Conservation (phyloP, 148 eudicot genomes). For the Cornus controversa region DNA sequence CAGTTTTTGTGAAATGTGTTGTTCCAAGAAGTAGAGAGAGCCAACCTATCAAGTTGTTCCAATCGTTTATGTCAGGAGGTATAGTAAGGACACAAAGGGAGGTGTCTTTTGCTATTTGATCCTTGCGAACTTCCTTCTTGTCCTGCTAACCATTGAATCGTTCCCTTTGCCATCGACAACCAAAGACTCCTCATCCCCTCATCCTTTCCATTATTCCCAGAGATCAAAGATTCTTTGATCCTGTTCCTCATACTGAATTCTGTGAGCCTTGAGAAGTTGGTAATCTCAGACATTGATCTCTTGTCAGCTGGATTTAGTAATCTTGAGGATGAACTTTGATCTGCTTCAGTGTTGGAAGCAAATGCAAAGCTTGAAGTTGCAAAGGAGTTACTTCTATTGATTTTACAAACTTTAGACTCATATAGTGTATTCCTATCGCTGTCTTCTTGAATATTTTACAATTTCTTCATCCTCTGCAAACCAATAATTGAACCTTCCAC, state of each 20-base stretch:
- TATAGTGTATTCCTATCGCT: constrained; percentile 11
- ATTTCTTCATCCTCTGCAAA: constrained; percentile 3
- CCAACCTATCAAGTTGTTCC: too few species aligned
- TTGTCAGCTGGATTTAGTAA: constrained; percentile 11
- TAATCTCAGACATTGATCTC: constrained; percentile 28
- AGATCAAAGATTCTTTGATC: neutral
- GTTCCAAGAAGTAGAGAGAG: too few species aligned
- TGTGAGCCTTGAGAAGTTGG: constrained; percentile 10
- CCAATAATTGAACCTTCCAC: neutral
- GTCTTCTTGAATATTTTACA: constrained; percentile 8
- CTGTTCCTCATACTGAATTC: constrained; percentile 1
- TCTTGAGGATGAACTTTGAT: neutral
- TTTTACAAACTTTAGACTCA: neutral
- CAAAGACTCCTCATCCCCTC: constrained; percentile 31
- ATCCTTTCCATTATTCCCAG: constrained; percentile 8
- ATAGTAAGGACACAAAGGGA: too few species aligned
- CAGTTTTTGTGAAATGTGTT: too few species aligned
- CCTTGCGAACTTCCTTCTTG: constrained; percentile 21
- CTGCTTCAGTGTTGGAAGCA: neutral
- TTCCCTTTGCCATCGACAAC: constrained; percentile 37
- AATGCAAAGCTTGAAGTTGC: constrained; percentile 4
- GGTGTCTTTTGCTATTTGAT: constrained; percentile 14
- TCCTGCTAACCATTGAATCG: constrained; percentile 35
- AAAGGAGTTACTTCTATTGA: neutral
- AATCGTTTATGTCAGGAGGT: too few species aligned